These are phyloP conservation scores for Sclerotinia spermophila DNA, from an alignment of 2,329 filamentous ascomycete genomes.

Conservation along the genomic window DNA sequence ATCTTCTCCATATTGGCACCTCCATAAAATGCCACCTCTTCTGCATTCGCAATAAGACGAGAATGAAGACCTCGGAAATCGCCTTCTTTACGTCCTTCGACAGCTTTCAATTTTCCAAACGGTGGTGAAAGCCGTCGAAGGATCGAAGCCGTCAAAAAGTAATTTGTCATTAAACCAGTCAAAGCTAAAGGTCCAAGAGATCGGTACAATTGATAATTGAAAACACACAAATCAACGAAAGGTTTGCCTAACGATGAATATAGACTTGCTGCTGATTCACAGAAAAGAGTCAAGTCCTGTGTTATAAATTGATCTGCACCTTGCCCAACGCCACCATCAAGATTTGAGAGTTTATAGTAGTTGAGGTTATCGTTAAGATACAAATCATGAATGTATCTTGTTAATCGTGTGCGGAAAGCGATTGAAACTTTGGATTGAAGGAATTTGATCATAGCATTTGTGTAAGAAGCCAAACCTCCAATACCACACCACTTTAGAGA, in stretches of 20 bases:
- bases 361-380: conserved; percentile 94
- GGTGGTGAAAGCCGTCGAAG: conserved; percentile 85
- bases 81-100: conserved; percentile 91
- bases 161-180: conserved; percentile 83
- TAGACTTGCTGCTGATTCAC: conserved; percentile 82
- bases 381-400: conserved; percentile 93
- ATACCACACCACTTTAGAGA: conserved; percentile 75
- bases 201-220: conserved; percentile 95
- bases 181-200: conserved; percentile 86
- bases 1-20: conserved; percentile 93
- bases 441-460: conserved; percentile 98
- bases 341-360: conserved; percentile 91
- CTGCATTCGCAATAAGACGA: conserved; percentile 89
- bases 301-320: conserved; percentile 97
- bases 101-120: conserved; percentile 94
- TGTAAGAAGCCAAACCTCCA: conserved; percentile 90
- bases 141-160: conserved; percentile 89
- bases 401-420: conserved; percentile 90
- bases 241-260: conserved; percentile 98
- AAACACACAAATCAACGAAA: conserved; percentile 93
- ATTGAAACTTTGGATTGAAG: conserved; percentile 97
- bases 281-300: conserved; percentile 93
- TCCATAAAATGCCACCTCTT: conserved; percentile 96
- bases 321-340: conserved; percentile 89
- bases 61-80: conserved; percentile 92